phyloP scores from a whole-genome alignment of 495 filamentous ascomycete species.

The Acidiella bohemica region DNA sequence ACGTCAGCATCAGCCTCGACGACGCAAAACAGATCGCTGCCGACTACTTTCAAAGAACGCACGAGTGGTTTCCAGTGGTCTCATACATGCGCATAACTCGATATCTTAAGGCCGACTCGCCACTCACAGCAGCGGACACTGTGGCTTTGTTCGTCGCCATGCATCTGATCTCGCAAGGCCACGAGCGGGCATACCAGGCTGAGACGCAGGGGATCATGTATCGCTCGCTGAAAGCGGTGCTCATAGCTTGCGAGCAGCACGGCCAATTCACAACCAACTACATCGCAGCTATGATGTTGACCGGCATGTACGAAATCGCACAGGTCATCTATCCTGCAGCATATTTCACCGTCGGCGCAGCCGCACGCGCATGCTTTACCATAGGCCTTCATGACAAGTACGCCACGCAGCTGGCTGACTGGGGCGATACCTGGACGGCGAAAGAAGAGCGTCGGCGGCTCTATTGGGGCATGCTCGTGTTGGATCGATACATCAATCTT shows the following conservation, averaged over 20 bases:
- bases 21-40: not conserved
- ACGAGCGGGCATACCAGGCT: too few species aligned
- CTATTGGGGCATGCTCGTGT: conserved; percentile 38
- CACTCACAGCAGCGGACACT: not conserved
- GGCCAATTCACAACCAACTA: conserved; percentile 22
- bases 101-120: not conserved
- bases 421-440: conserved; percentile 33
- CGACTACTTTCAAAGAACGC: conserved; percentile 3
- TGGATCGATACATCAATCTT: conserved; percentile 34
- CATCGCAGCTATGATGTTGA: conserved; percentile 32
- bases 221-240: not conserved
- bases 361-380: conserved; percentile 1
- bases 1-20: not conserved
- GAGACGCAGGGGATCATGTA: conserved; percentile 1
- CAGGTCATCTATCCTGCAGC: conserved; percentile 38
- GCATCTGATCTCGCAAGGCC: not conserved
- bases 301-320: conserved; percentile 35
- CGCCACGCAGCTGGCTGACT: conserved; percentile 20
- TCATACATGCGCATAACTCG: not conserved
- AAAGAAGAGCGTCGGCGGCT: conserved; percentile 34
- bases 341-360: conserved; percentile 32
- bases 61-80: conserved; percentile 4
- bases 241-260: conserved; percentile 6
- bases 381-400: conserved; percentile 32
- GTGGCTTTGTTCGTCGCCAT: not conserved